A percentile compares a stretch with the other conserved stretches of the same genome.
phyloP scores from a whole-genome alignment of 352 stramenopile genomes.

The Saprolegnia parasitica region DNA sequence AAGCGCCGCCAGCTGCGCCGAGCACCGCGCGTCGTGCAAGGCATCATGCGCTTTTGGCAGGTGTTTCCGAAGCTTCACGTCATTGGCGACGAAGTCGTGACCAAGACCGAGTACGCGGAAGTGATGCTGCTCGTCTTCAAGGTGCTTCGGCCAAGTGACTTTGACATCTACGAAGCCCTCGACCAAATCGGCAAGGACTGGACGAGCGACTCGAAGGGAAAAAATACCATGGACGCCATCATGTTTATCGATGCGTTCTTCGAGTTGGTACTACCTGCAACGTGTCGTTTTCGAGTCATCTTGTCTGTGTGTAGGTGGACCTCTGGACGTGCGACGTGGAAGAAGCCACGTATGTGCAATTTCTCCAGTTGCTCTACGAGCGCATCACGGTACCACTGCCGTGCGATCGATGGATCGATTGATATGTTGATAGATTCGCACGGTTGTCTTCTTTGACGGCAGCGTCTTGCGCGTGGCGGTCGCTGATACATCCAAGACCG shows the following conservation, averaged over 20 bases:
- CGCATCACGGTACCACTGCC: slow-evolving; percentile 45
- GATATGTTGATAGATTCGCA: slow-evolving; percentile 32
- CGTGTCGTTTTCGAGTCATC: neutral
- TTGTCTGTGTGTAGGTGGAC: slow-evolving; percentile 35
- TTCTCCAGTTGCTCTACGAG: slow-evolving; percentile 54
- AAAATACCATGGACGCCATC: slow-evolving; percentile 46
- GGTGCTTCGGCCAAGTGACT: slow-evolving; percentile 55
- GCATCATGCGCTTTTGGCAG: slow-evolving; percentile 62
- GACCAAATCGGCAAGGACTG: slow-evolving; percentile 72
- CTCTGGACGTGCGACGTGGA: slow-evolving; percentile 77
- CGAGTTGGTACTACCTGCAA: slow-evolving; percentile 55
- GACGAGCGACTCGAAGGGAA: slow-evolving; percentile 67
- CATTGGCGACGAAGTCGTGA: slow-evolving; percentile 28
- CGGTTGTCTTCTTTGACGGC: slow-evolving; percentile 67
- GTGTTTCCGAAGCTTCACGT: slow-evolving; percentile 32
- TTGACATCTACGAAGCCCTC: slow-evolving; percentile 50
- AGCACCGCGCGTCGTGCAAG: slow-evolving; percentile 39
- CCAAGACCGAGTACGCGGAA: slow-evolving; percentile 52
- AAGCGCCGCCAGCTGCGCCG: slow-evolving; percentile 51
- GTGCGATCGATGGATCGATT: neutral
- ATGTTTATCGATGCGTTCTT: slow-evolving; percentile 68
- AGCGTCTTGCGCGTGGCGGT: slow-evolving; percentile 62
- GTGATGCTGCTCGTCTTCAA: slow-evolving; percentile 81
- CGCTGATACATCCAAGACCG: slow-evolving; percentile 60
- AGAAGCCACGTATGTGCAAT: slow-evolving; percentile 59